Evolutionary conservation across 2,329 filamentous ascomycete genomes (phyloP).

Genomic region (Botrytis elliptica): DNA sequence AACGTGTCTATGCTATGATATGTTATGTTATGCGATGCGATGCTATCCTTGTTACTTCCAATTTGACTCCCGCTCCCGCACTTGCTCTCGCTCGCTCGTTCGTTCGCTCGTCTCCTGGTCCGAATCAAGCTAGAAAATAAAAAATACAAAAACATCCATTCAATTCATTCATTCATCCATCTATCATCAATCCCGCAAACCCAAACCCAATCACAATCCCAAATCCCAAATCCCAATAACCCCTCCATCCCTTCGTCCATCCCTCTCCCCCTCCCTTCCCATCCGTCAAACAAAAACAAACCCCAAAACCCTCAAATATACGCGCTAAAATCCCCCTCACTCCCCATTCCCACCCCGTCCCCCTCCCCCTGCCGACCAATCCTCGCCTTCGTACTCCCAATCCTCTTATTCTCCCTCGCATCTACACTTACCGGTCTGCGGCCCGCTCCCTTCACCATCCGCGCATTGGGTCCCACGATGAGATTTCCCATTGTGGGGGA

Average conservation of each 20-base stretch:
- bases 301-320: neutral
- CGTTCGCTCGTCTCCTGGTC: no score
- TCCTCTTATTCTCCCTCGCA: conserved; percentile 22
- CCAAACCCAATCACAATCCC: no score
- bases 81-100: no score
- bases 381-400: conserved; percentile 24
- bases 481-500: conserved; percentile 20
- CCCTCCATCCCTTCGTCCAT: neutral
- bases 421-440: conserved; percentile 34
- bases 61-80: no score
- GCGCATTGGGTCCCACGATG: conserved; percentile 21
- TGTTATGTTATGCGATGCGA: no score
- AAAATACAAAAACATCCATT: no score
- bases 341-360: neutral
- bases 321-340: conserved; percentile 12
- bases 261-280: neutral
- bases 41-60: no score
- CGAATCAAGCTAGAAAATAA: no score
- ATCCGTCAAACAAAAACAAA: neutral
- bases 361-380: conserved; percentile 20
- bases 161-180: no score
- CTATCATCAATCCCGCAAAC: no score
- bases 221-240: neutral
- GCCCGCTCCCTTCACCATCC: conserved; percentile 26
- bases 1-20: no score